Evolutionary conservation across 805 yeast species (phyloP).

Genomic region (Lipomyces chichibuensis): DNA sequence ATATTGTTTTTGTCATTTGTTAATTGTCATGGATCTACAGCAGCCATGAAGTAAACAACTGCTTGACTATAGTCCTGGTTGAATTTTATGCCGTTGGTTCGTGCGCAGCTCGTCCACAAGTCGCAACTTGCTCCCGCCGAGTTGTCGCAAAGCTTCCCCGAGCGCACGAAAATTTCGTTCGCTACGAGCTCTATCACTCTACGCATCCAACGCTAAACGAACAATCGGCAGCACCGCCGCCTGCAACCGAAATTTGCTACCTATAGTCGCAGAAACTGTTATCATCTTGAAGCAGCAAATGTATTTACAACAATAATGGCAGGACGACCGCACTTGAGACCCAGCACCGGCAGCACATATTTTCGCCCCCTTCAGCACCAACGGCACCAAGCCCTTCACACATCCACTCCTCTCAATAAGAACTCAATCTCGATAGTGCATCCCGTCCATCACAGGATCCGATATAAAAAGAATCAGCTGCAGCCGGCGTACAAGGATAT

Average conservation of each 20-base stretch:
- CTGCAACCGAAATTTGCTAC: not conserved
- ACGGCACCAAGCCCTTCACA: conserved; percentile 7
- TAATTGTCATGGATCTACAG: too few species aligned
- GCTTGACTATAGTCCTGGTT: too few species aligned
- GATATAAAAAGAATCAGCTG: conserved; percentile 70
- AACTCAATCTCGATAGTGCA: conserved; percentile 71
- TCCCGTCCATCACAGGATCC: conserved; percentile 90
- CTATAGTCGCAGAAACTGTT: not conserved
- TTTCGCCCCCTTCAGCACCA: not conserved
- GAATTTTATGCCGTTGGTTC: too few species aligned
- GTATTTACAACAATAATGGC: not conserved
- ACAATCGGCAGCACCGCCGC: not conserved
- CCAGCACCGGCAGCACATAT: not conserved
- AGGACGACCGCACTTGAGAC: not conserved
- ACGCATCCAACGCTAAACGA: too few species aligned
- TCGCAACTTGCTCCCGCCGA: too few species aligned
- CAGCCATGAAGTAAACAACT: too few species aligned
- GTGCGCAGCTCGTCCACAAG: too few species aligned
- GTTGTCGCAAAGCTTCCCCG: too few species aligned
- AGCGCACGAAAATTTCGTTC: too few species aligned
- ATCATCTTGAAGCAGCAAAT: not conserved
- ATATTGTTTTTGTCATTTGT: not conserved
- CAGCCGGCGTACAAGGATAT: conserved; percentile 73
- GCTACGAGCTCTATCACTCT: too few species aligned
- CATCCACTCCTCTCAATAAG: conserved; percentile 42